These are phyloP conservation scores for Alternaria hordeiaustralica DNA, from an alignment of 2,329 filamentous ascomycete species.

Conservation along the genomic window DNA sequence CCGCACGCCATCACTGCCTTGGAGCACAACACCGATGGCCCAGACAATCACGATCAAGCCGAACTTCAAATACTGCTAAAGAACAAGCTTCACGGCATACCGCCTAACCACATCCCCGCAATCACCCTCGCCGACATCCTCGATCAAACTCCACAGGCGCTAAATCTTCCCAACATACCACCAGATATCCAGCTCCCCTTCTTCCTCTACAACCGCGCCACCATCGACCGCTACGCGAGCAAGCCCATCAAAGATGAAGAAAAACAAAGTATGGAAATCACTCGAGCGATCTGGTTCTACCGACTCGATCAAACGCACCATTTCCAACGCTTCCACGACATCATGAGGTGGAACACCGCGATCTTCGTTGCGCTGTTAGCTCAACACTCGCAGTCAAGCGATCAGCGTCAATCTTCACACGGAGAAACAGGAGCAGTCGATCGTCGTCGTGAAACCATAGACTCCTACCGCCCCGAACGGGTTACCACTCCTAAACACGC, in stretches of 20 bases:
- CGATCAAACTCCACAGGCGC: constrained; percentile 2
- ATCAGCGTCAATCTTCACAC: too few species aligned
- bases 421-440: background rate
- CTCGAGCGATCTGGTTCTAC: constrained; percentile 33
- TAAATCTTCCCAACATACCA: constrained; percentile 22
- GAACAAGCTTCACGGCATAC: constrained; percentile 19
- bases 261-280: constrained; percentile 17
- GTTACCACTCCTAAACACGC: background rate
- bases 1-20: background rate
- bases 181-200: constrained; percentile 27
- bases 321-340: constrained; percentile 32
- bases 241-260: constrained; percentile 17
- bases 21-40: background rate
- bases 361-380: constrained; percentile 27
- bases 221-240: constrained; percentile 6
- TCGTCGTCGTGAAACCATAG: background rate
- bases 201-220: constrained; percentile 23
- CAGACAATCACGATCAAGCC: background rate
- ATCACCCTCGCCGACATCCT: constrained; percentile 20
- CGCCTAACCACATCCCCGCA: constrained; percentile 9
- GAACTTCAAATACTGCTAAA: constrained; percentile 3
- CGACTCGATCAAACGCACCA: constrained; percentile 24
- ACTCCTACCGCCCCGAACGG: background rate
- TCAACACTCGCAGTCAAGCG: background rate
- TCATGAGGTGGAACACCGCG: constrained; percentile 29